Evolutionary conservation across 805 yeast genomes (phyloP).

Genomic region (Cyberlindnera xishuangbannaensis): DNA sequence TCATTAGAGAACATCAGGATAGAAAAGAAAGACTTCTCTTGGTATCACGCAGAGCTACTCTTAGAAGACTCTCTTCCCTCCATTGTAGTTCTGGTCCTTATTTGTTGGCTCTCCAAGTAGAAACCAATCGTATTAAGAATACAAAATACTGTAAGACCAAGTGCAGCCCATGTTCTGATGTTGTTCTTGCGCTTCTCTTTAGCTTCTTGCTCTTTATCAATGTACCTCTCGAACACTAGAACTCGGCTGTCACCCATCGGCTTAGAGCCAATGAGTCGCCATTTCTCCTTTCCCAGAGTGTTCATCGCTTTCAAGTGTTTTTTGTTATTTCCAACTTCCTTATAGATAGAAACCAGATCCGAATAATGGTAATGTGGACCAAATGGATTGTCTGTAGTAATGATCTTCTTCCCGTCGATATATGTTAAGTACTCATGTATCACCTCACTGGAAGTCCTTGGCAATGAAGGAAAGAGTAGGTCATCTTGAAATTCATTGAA

Average conservation of each 20-base stretch:
- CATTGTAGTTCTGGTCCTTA: too few relatives aligned
- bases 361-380: slow-evolving; percentile 31
- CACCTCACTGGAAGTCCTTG: slow-evolving; percentile 4
- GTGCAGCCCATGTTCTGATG: slow-evolving; percentile 1
- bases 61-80: too few relatives aligned
- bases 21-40: too few relatives aligned
- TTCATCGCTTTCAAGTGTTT: slow-evolving; percentile 31
- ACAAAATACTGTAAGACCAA: neutral
- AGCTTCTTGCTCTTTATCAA: slow-evolving; percentile 11
- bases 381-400: slow-evolving; percentile 34
- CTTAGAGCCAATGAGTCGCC: slow-evolving; percentile 30
- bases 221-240: slow-evolving; percentile 35
- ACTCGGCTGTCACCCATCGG: slow-evolving; percentile 25
- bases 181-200: slow-evolving; percentile 1
- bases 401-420: slow-evolving; percentile 12
- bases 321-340: slow-evolving; percentile 34
- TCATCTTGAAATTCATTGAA: slow-evolving; percentile 9
- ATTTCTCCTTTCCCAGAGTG: slow-evolving; percentile 33
- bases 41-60: too few relatives aligned
- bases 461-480: slow-evolving; percentile 20
- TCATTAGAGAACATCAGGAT: too few relatives aligned
- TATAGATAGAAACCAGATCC: slow-evolving; percentile 37
- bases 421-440: slow-evolving; percentile 22
- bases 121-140: slow-evolving; percentile 2
- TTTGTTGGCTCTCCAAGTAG: slow-evolving; percentile 4